Percentiles rank a stretch among this genome's conserved stretches.
These are phyloP conservation scores for Kwoniella newhampshirensis DNA, from an alignment of 768 basidiomycete genomes.

Conservation along the genomic window DNA sequence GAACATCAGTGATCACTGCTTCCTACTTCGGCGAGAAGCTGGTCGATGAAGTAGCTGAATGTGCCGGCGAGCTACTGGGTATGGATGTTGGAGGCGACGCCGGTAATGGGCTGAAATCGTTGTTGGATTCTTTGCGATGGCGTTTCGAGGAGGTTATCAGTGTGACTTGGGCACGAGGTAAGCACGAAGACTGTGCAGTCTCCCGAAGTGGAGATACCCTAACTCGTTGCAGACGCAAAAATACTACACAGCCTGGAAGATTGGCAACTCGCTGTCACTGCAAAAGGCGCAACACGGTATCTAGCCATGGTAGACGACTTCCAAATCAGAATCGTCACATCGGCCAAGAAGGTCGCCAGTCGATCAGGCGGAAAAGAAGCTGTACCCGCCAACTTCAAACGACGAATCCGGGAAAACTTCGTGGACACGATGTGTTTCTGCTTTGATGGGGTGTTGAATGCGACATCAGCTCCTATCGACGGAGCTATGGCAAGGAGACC, in stretches of 20 bases:
- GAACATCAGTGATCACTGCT: conserved; percentile 79
- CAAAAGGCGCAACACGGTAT: conserved; percentile 63
- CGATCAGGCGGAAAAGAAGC: conserved; percentile 31
- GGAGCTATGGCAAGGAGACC: conserved; percentile 25
- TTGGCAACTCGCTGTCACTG: conserved; percentile 62
- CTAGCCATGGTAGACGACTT: conserved; percentile 75
- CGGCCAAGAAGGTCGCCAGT: conserved; percentile 30
- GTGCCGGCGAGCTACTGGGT: conserved; percentile 71
- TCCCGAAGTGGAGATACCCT: conserved; percentile 3
- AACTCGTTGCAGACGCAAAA: conserved; percentile 65
- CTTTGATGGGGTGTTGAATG: conserved; percentile 37
- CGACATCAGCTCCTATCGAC: neutral
- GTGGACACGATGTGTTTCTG: conserved; percentile 43
- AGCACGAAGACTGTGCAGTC: conserved; percentile 25
- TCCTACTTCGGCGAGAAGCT: conserved; percentile 76
- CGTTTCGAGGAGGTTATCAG: conserved; percentile 79
- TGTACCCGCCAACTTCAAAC: conserved; percentile 26
- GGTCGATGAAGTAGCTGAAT: conserved; percentile 80
- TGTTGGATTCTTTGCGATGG: conserved; percentile 83
- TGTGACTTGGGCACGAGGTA: conserved; percentile 79
- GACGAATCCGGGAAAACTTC: conserved; percentile 42
- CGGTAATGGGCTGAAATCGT: conserved; percentile 62
- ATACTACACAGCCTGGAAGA: conserved; percentile 79
- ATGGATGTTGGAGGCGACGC: conserved; percentile 78
- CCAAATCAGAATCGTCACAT: conserved; percentile 56